Percentiles rank a stretch among this genome's conserved stretches.
Conservation (phyloP, 176 grass and related monocot species). For the Phyllostachys edulis region DNA sequence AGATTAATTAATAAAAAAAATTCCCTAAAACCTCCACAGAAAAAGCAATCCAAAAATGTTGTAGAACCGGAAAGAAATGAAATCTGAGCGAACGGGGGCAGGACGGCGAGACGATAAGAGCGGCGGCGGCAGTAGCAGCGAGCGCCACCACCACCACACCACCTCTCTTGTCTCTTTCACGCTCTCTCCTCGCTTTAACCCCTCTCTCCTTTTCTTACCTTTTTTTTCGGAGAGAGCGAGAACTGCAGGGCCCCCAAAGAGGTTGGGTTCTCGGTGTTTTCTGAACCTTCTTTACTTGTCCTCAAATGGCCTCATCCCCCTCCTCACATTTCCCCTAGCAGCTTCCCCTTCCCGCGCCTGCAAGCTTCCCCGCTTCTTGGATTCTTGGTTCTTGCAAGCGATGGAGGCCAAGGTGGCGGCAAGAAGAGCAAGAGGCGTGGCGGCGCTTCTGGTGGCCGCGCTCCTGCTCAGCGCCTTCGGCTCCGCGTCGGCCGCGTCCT, state of each 20-base stretch:
- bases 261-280: constrained; percentile 46
- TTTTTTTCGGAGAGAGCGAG: constrained; percentile 28
- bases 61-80: not conserved
- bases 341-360: not conserved
- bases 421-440: not conserved
- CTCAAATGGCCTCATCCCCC: constrained; percentile 35
- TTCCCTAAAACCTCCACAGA: not conserved
- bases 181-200: not conserved
- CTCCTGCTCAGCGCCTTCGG: constrained; percentile 34
- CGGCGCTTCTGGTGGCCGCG: constrained; percentile 20
- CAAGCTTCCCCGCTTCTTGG: not conserved
- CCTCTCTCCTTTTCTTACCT: not conserved
- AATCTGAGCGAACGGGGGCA: not conserved
- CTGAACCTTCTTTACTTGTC: constrained; percentile 62
- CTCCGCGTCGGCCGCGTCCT: constrained; percentile 53
- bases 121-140: not conserved
- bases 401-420: constrained; percentile 23
- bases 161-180: constrained; percentile 23
- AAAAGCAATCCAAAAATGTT: not conserved
- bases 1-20: no score
- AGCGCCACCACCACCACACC: not conserved
- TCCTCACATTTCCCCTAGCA: not conserved
- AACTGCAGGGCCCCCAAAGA: constrained; percentile 40
- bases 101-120: not conserved
- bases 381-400: not conserved